Evolutionary conservation across 805 yeast species (phyloP), one percentile per base, ranked within the genome.

Genomic region (Yarrowia divulgata): DNA sequence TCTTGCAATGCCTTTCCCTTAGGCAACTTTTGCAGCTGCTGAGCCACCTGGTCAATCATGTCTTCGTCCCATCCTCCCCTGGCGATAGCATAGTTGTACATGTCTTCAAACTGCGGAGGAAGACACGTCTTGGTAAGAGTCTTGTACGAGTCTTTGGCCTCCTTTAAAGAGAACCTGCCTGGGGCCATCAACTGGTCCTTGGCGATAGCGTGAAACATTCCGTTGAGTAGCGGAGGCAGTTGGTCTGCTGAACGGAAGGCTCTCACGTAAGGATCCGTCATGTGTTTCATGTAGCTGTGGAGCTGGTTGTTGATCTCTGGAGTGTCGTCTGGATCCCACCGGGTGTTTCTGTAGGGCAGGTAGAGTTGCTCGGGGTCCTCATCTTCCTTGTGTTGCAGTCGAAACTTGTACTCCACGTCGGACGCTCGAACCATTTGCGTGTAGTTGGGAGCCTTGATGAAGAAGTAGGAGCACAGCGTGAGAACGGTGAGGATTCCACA

Each of bases 271-370:
- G 63, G 63, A 10, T 57, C 63, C 1, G 48, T 57, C 35, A 57
- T 29, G 35, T 57, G 48, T n/a, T 40, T 23, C 37, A 57, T 40
- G 29, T 40, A 57, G 9, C 29, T 35, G 29, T 9, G 23, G n/a
- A 57, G 19, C 10, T 40, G 23, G 37, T 42, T 29, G 63, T 57
- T 57, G 23, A 42, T 19, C 7, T 23, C 48, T 0, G 63, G 63
- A 10, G 63, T 57, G 9, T 57, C 63, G 14, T 57, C 63, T 0
- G 63, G 63, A 23, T 57, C 63, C 63, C 63, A 57, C 14, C 63
- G 37, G 0, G 63, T 40, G 63, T 57, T 40, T 40, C 46, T 23
- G 63, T 57, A 57, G 6, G 63, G 63, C 37, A 57, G 23, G 19
- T 12, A 57, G 8, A 57, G 37, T n/a, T 40, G 37, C n/a, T 57